Base-by-base conservation (phyloP, 2,329 filamentous ascomycete species). In the Penicillium sp. region DNA sequence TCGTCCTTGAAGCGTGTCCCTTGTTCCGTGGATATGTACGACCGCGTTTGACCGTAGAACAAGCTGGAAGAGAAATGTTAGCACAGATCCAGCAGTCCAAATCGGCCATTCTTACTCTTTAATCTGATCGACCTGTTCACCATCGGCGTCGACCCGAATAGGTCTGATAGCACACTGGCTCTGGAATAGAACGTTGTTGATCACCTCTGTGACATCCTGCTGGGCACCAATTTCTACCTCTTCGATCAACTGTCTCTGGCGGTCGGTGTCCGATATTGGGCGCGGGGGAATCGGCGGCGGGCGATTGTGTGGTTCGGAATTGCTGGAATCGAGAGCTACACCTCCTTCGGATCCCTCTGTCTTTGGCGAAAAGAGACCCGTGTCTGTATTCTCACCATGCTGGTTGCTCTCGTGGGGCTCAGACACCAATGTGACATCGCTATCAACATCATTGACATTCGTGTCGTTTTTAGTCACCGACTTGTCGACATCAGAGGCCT, bases 151-250 rank as follows among this genome's bases (percentile, higher is more conserved):
- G 27, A 79, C 73, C 3, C 77, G 79, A n/a, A 77, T 78, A 5
- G 88, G 80, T 47, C 79, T 83, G 61, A 97, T 90, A 2, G 91
- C 90, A 42, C 87, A 89, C 60, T 93, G 87, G n/a, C 96, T 75
- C 41, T 93, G 86, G 62, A 91, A 89, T 48, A 96, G 81, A 22
- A 95, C 87, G 60, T 91, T 93, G 48, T 89, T 89, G 72, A 96
- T 90, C 37, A 96, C 91, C 68, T 98, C 93, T 10, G 89, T 89
- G 4, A 96, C 91, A 69, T 98, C 93, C 69, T 98, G 90, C 63
- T 98, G 93, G 27, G 88, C 78, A 14, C 78, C 78, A 34, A 78
- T 73, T 56, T 82, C 75, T 4, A 81, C 74, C 44, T 77, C 73
- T 28, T 76, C 73, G 18, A 77, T 62, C 43, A 65, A 59, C 42